phyloP scores from a whole-genome alignment of 345 rosid genomes.

The Trapa incisa region DNA sequence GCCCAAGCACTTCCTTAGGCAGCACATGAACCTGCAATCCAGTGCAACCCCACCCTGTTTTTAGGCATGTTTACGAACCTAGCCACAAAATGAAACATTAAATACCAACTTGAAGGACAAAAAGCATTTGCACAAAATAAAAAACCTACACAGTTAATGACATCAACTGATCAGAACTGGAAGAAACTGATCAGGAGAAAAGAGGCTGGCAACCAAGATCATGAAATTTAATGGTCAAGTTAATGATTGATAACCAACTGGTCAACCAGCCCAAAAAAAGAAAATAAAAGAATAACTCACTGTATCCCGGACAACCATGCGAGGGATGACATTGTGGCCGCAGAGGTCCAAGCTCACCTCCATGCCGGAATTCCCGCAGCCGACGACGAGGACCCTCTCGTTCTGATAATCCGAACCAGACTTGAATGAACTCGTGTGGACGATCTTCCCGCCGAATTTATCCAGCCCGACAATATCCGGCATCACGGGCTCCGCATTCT shows the following conservation, averaged over 20 bases:
- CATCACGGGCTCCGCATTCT: slow-evolving; percentile 66
- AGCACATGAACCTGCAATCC: too few species aligned
- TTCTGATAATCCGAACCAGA: slow-evolving; percentile 42
- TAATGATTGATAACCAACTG: background rate
- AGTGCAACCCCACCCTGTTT: background rate
- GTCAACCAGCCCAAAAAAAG: background rate
- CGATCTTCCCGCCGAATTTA: slow-evolving; percentile 33
- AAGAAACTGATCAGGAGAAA: too few species aligned
- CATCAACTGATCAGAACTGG: too few species aligned
- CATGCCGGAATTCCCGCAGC: slow-evolving; percentile 93
- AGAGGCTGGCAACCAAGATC: background rate
- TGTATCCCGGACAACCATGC: slow-evolving; percentile 57
- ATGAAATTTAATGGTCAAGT: background rate
- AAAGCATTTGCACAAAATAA: too few species aligned
- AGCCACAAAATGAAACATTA: background rate
- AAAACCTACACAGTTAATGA: too few species aligned
- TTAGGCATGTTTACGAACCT: background rate
- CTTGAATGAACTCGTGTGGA: slow-evolving; percentile 56
- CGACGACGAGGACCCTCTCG: slow-evolving; percentile 54
- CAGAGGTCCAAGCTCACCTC: slow-evolving; percentile 81
- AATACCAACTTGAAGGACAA: too few species aligned
- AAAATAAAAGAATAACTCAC: slow-evolving; percentile 14
- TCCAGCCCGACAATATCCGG: slow-evolving; percentile 51
- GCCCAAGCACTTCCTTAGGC: too few species aligned
- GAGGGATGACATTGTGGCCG: slow-evolving; percentile 41